These are phyloP conservation scores for Paecilomyces dactylethromorphus DNA, from an alignment of 2,329 filamentous ascomycete species.

Conservation along the genomic window DNA sequence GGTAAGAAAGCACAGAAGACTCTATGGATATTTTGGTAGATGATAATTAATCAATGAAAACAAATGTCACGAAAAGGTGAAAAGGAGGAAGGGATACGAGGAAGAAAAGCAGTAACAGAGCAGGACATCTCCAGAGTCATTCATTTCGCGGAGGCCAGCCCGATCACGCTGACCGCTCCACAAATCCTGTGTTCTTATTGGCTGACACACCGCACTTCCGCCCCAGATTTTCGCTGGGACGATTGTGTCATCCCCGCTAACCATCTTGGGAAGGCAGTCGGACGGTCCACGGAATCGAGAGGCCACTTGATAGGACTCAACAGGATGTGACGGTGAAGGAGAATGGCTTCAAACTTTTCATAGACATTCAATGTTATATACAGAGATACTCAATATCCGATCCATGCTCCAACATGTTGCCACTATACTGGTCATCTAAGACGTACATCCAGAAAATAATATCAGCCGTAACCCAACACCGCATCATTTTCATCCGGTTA, in stretches of 20 bases:
- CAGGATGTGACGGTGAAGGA: too few species aligned
- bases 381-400: not conserved
- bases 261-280: slow-evolving; percentile 1
- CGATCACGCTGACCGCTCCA: slow-evolving; percentile 2
- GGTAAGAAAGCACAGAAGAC: slow-evolving; percentile 1
- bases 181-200: slow-evolving; percentile 10
- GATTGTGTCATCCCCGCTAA: slow-evolving; percentile 17
- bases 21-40: not conserved
- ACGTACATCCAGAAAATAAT: not conserved
- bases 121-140: slow-evolving; percentile 1
- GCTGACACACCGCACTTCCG: not conserved
- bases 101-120: not conserved
- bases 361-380: not conserved
- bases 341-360: too few species aligned
- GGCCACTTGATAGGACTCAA: too few species aligned
- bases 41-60: not conserved
- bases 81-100: not conserved
- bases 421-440: not conserved
- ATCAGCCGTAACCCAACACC: not conserved
- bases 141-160: slow-evolving; percentile 3
- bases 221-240: slow-evolving; percentile 1
- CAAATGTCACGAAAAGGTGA: not conserved
- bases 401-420: not conserved
- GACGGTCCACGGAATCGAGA: too few species aligned
- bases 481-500: not conserved